Percentiles rank a stretch among this genome's conserved stretches.
phyloP scores from a whole-genome alignment of 2,329 filamentous ascomycete species.

The Fusarium continuum region DNA sequence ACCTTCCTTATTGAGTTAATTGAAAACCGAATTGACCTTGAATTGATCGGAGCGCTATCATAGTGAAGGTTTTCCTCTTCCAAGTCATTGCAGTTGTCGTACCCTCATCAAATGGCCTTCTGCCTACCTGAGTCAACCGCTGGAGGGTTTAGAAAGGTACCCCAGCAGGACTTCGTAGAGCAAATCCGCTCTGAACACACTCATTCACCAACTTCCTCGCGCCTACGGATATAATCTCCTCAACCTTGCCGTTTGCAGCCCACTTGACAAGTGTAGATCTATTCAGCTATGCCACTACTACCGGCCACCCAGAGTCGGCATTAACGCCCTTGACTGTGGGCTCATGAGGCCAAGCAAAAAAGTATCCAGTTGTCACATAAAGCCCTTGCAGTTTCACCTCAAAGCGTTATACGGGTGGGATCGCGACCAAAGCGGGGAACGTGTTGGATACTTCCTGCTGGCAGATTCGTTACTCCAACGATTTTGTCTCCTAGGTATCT shows the following conservation, averaged over 20 bases:
- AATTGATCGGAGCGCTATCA: too few relatives aligned
- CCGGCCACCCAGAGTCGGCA: conserved; percentile 25
- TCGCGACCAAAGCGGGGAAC: conserved; percentile 26
- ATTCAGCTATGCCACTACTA: not conserved
- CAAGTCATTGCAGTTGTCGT: too few relatives aligned
- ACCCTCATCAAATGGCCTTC: too few relatives aligned
- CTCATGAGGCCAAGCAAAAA: conserved; percentile 27
- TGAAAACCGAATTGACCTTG: too few relatives aligned
- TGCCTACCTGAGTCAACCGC: too few relatives aligned
- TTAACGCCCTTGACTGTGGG: conserved; percentile 30
- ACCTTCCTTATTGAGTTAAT: too few relatives aligned
- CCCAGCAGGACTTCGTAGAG: not conserved
- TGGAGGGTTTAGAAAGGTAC: too few relatives aligned
- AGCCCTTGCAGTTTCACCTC: conserved; percentile 32
- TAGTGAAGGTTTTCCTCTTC: too few relatives aligned
- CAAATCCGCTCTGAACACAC: conserved; percentile 12
- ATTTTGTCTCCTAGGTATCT: not conserved
- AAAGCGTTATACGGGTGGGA: conserved; percentile 27
- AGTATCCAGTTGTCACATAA: conserved; percentile 27
- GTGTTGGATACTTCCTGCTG: conserved; percentile 31
- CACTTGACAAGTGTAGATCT: conserved; percentile 14
- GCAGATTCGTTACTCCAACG: not conserved
- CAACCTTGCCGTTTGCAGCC: conserved; percentile 7
- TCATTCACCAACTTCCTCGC: not conserved
- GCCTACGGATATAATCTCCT: not conserved